Base-by-base conservation (phyloP, 164 flowering plant species). In the Chimonanthus praecox region DNA sequence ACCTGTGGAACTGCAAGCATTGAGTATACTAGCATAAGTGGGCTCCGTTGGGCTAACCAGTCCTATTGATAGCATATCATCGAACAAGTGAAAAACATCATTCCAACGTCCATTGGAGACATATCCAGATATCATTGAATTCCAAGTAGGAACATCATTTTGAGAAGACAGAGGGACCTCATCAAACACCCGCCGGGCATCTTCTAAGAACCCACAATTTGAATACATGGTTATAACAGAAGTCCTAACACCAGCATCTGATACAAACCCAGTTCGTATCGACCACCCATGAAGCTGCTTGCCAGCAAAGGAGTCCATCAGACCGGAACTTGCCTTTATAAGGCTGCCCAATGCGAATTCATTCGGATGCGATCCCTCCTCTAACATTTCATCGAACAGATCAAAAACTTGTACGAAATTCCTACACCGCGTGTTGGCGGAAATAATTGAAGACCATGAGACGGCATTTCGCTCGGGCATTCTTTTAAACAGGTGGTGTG, bases 281-380 rank as follows among this genome's bases (percentile, higher is more conserved):
- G 67, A 79, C 80, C 75, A 71, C 43, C 82, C 82, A 72, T 83
- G 85, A 16, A 83, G 72, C 64, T 80, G 82, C 71, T 48, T 72
- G 48, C 81, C 74, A 8, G 74, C 33, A 67, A 45, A 49, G 44
- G 68, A 8, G 5, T 77, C 83, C 68, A 68, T 69, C 64, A 73
- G 44, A 61, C 72, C 47, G 16, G 76, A 71, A 62, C 82, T 77
- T 18, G 66, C 80, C 72, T 75, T 77, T 20, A 83, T 6, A 47
- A 79, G 76, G 62, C 79, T 66, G 18, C 71, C 74, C 71, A 74
- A 49, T 10, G 80, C 74, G 45, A 70, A 76, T 33, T 76, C 82
- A 58, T 78, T 58, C 43, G 73, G 78, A 68, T 21, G 51, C 44
- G 71, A 63, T 20, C 79, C 79, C 72, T 71, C 79, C 13, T 70